Evolutionary conservation across 73 alveolate species (phyloP).

Genomic region (Tetrahymena malaccensis): DNA sequence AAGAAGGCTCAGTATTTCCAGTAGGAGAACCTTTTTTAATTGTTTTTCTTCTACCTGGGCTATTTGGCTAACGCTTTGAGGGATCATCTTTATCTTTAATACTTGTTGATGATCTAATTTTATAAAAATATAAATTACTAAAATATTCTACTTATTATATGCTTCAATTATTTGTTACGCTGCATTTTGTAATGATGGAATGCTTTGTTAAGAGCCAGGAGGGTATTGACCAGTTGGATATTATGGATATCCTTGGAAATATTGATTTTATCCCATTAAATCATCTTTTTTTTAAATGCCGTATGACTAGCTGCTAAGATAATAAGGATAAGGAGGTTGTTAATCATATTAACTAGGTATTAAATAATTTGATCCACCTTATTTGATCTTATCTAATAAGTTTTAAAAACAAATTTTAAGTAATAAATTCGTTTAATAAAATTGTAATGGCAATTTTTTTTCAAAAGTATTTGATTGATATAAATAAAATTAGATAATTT

Average conservation of each 20-base stretch:
- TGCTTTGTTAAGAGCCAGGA: background rate
- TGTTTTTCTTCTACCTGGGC: background rate
- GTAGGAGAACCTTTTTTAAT: background rate
- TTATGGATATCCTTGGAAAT: background rate
- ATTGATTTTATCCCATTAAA: background rate
- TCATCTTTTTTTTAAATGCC: background rate
- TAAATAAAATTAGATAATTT: no score
- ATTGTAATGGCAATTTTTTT: no score
- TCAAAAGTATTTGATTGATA: no score
- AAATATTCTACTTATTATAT: background rate
- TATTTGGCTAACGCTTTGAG: background rate
- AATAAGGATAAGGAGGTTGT: background rate
- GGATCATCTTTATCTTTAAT: background rate
- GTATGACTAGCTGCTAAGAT: background rate
- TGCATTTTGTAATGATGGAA: background rate
- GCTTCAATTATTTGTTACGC: background rate
- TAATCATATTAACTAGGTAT: background rate
- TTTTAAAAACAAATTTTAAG: no score
- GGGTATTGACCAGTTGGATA: background rate
- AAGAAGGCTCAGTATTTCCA: background rate
- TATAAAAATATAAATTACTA: background rate
- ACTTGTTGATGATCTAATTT: background rate
- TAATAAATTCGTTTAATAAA: no score
- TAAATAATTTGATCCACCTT: background rate
- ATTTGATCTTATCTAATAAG: background rate